Percentiles rank a stretch among this genome's conserved stretches.
These are phyloP conservation scores for Penicillium chermesinum DNA, from an alignment of 495 filamentous ascomycete species.

Conservation along the genomic window DNA sequence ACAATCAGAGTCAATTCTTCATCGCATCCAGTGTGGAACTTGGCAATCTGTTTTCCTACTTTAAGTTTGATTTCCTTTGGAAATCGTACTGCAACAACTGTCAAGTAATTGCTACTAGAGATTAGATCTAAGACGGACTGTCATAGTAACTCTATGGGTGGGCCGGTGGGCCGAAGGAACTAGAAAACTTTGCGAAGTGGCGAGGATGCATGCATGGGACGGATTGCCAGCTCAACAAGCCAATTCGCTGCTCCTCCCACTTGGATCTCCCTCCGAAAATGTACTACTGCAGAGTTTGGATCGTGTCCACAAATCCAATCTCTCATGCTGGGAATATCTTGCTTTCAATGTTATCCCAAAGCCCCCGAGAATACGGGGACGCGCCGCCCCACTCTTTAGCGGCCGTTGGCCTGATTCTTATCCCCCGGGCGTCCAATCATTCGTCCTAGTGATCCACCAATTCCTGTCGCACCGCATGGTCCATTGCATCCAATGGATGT, in stretches of 20 bases:
- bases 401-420: constrained; percentile 8
- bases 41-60: no score
- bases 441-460: not conserved
- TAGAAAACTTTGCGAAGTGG: not conserved
- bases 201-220: not conserved
- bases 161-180: not conserved
- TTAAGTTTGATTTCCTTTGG: no score
- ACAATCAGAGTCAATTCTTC: no score
- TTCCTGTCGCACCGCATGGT: not conserved
- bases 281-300: not conserved
- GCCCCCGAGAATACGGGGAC: not conserved
- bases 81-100: no score
- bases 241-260: not conserved
- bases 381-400: constrained; percentile 4
- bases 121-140: no score
- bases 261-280: not conserved
- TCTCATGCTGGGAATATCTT: no score
- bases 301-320: not conserved
- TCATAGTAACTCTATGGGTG: not conserved
- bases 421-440: constrained; percentile 8
- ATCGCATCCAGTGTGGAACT: no score
- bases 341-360: no score
- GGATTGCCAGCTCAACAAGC: no score
- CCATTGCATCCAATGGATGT: no score
- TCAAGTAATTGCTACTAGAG: no score